Percentiles rank a stretch among this genome's conserved stretches.
phyloP scores from a whole-genome alignment of 352 stramenopile genomes.

The Pythium periplocum region DNA sequence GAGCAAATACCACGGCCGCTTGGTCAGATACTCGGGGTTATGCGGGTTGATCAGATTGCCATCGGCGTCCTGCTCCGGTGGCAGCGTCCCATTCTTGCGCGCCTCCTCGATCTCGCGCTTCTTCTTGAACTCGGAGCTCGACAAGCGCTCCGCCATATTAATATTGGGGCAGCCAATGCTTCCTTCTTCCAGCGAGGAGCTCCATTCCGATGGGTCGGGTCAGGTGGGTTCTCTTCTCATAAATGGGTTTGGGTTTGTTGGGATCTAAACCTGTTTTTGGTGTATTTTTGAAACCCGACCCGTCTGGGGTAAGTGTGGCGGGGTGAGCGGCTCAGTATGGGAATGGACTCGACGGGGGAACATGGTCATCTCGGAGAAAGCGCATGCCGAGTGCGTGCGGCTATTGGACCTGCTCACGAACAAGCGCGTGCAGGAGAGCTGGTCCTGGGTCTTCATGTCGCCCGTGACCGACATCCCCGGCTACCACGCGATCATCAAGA shows the following conservation, averaged over 20 bases:
- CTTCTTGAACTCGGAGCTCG: constrained; percentile 78
- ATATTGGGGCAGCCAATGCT: no score
- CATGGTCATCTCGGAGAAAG: constrained; percentile 64
- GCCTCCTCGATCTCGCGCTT: constrained; percentile 89
- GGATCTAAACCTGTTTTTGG: not conserved
- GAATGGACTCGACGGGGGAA: not conserved
- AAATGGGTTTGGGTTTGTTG: not conserved
- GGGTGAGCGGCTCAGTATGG: not conserved
- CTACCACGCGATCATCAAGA: constrained; percentile 75
- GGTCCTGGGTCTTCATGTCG: constrained; percentile 85
- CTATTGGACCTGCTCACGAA: constrained; percentile 77
- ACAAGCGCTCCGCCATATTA: constrained; percentile 73
- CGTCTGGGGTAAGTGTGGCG: constrained; percentile 8
- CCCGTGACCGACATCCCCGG: constrained; percentile 56
- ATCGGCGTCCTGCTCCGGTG: constrained; percentile 84
- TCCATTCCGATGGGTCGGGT: no score
- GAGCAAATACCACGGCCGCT: constrained; percentile 97
- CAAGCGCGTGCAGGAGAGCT: constrained; percentile 77
- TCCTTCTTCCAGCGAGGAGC: no score
- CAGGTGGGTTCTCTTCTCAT: not conserved
- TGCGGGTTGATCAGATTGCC: constrained; percentile 99
- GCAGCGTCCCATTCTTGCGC: constrained; percentile 83
- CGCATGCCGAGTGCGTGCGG: constrained; percentile 75
- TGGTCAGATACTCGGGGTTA: constrained; percentile 99
- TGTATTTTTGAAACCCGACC: not conserved